These are phyloP conservation scores for Xylaria cubensis DNA, from an alignment of 495 filamentous ascomycete species.

Conservation along the genomic window DNA sequence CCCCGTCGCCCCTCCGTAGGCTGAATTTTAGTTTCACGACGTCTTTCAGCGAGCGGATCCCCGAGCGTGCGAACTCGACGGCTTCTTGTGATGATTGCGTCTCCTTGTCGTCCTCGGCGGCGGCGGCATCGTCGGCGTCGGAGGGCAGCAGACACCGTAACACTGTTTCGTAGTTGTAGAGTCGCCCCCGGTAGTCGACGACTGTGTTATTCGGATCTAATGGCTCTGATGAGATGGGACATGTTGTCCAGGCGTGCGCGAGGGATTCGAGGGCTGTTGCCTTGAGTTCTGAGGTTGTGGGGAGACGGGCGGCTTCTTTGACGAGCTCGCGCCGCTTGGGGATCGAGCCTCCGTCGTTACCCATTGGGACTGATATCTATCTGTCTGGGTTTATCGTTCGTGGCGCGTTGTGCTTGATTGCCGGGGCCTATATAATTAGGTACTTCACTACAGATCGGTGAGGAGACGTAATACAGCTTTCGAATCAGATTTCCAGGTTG, in stretches of 20 bases:
- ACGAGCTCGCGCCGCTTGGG: constrained; percentile 95
- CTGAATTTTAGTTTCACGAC: constrained; percentile 86
- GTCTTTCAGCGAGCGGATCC: constrained; percentile 82
- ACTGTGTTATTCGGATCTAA: constrained; percentile 75
- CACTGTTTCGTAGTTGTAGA: constrained; percentile 95
- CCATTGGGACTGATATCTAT: constrained; percentile 62
- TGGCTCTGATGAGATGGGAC: constrained; percentile 80
- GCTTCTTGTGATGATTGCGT: constrained; percentile 18
- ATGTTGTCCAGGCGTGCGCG: constrained; percentile 83
- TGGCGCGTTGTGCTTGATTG: neutral
- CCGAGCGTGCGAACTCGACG: constrained; percentile 68
- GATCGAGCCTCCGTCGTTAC: constrained; percentile 91
- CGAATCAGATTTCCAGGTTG: neutral
- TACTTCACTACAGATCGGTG: neutral
- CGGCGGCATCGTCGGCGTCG: constrained; percentile 58
- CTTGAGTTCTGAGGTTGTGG: constrained; percentile 88
- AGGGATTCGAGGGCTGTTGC: constrained; percentile 83
- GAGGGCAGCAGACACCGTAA: constrained; percentile 79
- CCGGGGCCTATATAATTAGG: neutral
- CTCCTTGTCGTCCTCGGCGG: constrained; percentile 37
- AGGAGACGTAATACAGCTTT: neutral
- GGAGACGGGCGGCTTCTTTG: constrained; percentile 80
- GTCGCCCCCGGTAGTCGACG: constrained; percentile 80
- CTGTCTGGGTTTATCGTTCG: neutral
- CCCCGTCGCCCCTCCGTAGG: constrained; percentile 31